Percentiles rank a stretch among this genome's conserved stretches.
Evolutionary conservation across 2,329 filamentous ascomycete species (phyloP).

Genomic region (Colletotrichum graminicola): DNA sequence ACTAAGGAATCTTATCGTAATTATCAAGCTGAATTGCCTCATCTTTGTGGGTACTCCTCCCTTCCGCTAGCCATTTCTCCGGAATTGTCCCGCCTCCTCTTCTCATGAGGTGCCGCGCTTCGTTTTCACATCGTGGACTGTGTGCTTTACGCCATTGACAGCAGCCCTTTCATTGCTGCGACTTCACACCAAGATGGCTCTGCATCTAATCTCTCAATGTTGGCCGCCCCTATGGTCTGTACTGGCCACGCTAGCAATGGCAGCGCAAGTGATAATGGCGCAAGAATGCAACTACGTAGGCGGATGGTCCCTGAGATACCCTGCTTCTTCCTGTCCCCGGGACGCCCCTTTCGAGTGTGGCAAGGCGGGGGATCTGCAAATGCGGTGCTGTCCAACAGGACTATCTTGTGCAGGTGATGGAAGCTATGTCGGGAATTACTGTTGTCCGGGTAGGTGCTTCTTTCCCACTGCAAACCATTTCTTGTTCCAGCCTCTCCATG

Average conservation of each 20-base stretch:
- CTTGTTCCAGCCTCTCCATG: no score
- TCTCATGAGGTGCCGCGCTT: neutral
- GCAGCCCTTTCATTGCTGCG: neutral
- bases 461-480: no score
- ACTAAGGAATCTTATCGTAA: neutral
- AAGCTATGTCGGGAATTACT: conserved; percentile 7
- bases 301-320: conserved; percentile 14
- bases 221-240: no score
- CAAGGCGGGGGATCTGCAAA: conserved; percentile 5
- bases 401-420: conserved; percentile 9
- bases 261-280: neutral
- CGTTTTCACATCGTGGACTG: neutral
- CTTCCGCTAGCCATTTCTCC: neutral
- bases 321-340: conserved; percentile 7
- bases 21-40: neutral
- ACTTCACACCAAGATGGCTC: neutral
- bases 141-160: neutral
- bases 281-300: conserved; percentile 6
- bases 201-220: neutral
- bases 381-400: conserved; percentile 9
- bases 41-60: no score
- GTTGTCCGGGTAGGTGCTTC: conserved; percentile 6
- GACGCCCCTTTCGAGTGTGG: conserved; percentile 15
- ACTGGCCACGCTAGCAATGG: neutral
- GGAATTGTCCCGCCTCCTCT: neutral